Conservation (phyloP, 2,329 filamentous ascomycete species). For the Amylocarpus encephaloides region DNA sequence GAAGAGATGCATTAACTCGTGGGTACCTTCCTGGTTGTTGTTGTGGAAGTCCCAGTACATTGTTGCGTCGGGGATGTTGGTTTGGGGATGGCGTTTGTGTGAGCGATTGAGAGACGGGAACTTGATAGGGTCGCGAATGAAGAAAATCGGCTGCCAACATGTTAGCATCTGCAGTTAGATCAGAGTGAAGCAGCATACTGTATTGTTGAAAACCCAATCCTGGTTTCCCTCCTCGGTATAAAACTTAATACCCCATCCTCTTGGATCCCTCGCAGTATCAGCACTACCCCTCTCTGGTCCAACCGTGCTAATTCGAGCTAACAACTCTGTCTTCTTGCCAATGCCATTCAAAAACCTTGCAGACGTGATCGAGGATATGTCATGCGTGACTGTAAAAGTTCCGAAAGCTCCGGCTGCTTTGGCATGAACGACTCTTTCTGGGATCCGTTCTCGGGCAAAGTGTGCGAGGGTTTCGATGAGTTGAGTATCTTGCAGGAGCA, state of each 20-base stretch:
- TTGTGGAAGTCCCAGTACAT: slow-evolving; percentile 21
- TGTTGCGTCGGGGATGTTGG: slow-evolving; percentile 57
- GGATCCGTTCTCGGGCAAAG: slow-evolving; percentile 45
- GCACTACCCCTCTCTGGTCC: slow-evolving; percentile 39
- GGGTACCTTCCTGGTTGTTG: slow-evolving; percentile 6
- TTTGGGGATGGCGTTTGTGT: slow-evolving; percentile 67
- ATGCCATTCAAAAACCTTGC: slow-evolving; percentile 47
- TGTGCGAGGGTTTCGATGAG: slow-evolving; percentile 54
- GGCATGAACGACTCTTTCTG: slow-evolving; percentile 56
- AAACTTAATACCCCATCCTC: slow-evolving; percentile 45
- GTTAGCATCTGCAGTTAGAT: background rate
- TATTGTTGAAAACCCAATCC: slow-evolving; percentile 42
- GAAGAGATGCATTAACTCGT: slow-evolving; percentile 6
- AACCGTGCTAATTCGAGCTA: slow-evolving; percentile 43
- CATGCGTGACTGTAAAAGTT: slow-evolving; percentile 53
- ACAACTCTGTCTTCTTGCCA: slow-evolving; percentile 46
- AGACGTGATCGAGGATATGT: slow-evolving; percentile 49
- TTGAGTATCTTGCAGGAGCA: slow-evolving; percentile 59
- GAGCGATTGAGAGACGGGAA: slow-evolving; percentile 71
- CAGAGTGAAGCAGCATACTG: slow-evolving; percentile 5
- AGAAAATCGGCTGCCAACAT: slow-evolving; percentile 56
- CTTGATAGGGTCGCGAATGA: slow-evolving; percentile 65
- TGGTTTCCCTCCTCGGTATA: slow-evolving; percentile 47
- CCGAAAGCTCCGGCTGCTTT: slow-evolving; percentile 40
- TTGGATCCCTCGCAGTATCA: slow-evolving; percentile 42